phyloP scores from a whole-genome alignment of 768 basidiomycete genomes.

The Dioszegia aurantiaca region DNA sequence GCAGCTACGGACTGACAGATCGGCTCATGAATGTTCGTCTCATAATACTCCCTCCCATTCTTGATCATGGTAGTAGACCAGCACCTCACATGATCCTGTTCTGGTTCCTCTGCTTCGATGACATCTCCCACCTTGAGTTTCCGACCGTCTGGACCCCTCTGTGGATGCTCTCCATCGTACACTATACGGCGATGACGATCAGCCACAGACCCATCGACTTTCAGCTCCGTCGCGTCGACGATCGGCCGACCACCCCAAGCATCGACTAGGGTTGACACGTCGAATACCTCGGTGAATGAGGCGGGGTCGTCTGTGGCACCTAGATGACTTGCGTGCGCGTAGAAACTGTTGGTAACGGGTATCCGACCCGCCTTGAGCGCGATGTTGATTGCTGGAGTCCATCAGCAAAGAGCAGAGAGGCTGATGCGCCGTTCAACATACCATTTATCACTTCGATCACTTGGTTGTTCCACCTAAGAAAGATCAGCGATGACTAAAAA shows the following conservation, averaged over 20 bases:
- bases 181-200: neutral
- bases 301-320: neutral
- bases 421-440: too few relatives aligned
- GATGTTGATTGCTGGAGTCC: neutral
- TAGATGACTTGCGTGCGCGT: neutral
- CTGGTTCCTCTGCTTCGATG: neutral
- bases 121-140: neutral
- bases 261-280: neutral
- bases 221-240: neutral
- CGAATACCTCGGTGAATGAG: neutral
- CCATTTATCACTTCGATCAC: neutral
- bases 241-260: neutral
- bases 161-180: slow-evolving; percentile 4
- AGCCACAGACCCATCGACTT: neutral
- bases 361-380: neutral
- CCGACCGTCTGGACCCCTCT: neutral
- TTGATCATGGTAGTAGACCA: neutral
- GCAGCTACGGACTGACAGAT: neutral
- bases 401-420: neutral
- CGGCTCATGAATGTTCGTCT: neutral
- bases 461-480: slow-evolving; percentile 5
- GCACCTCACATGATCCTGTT: neutral
- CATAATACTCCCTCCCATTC: neutral
- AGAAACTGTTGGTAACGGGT: neutral
- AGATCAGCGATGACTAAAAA: too few relatives aligned